These are phyloP conservation scores for Wakefieldia striispora DNA, from an alignment of 768 basidiomycete species.

Conservation along the genomic window DNA sequence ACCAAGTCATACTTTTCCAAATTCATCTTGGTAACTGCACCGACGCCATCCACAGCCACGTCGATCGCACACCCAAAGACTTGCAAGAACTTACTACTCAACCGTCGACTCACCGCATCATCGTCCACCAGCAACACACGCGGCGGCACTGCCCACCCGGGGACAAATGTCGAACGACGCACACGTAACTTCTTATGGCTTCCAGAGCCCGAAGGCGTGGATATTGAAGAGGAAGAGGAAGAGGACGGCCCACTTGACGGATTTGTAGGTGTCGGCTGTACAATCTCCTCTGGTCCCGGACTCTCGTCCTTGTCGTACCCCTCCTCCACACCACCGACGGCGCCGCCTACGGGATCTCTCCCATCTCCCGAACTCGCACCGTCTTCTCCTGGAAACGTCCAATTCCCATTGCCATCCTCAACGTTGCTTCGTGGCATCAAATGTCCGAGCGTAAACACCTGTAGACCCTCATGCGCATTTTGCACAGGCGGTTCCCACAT, in stretches of 20 bases:
- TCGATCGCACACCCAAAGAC: slow-evolving; percentile 95
- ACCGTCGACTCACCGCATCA: slow-evolving; percentile 84
- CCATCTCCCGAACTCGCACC: slow-evolving; percentile 6
- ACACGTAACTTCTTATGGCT: slow-evolving; percentile 55
- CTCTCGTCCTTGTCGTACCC: slow-evolving; percentile 28
- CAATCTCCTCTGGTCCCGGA: slow-evolving; percentile 36
- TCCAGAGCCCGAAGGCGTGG: slow-evolving; percentile 9
- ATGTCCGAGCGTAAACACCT: slow-evolving; percentile 81
- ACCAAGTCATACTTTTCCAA: slow-evolving; percentile 94
- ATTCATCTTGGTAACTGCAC: slow-evolving; percentile 96
- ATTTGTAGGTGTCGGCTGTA: slow-evolving; percentile 38
- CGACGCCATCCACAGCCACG: slow-evolving; percentile 89
- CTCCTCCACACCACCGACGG: slow-evolving; percentile 20
- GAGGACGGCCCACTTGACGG: slow-evolving; percentile 15
- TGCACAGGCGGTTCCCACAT: slow-evolving; percentile 29
- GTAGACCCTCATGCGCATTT: slow-evolving; percentile 58
- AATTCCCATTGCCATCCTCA: slow-evolving; percentile 56
- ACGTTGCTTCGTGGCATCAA: slow-evolving; percentile 56
- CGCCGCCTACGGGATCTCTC: slow-evolving; percentile 17
- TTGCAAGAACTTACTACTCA: slow-evolving; percentile 91
- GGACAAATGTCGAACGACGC: slow-evolving; percentile 76
- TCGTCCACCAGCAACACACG: slow-evolving; percentile 93
- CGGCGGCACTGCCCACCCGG: slow-evolving; percentile 90
- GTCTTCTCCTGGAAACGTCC: slow-evolving; percentile 50
- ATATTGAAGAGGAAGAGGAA: slow-evolving; percentile 12